Evolutionary conservation across 2,329 filamentous ascomycete species (phyloP).

Genomic region (Aspergillus tamarii): DNA sequence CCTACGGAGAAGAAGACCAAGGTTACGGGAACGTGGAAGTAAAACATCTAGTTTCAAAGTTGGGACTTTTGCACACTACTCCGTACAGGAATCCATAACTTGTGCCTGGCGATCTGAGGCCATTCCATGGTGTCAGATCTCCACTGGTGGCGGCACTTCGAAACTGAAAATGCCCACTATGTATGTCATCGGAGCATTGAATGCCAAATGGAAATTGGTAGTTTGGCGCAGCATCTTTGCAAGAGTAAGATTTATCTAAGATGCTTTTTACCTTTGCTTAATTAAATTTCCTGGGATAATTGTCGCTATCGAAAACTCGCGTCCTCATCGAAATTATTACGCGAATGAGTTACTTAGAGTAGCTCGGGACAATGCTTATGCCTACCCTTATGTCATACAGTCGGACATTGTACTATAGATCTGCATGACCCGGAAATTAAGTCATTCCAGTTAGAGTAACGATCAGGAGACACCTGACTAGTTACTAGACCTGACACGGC

Average conservation of each 20-base stretch:
- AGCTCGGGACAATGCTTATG: not conserved
- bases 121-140: slow-evolving; percentile 2
- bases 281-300: not conserved
- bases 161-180: slow-evolving; percentile 3
- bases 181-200: not conserved
- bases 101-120: slow-evolving; percentile 12
- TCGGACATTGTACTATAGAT: slow-evolving; percentile 5
- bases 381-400: not conserved
- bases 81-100: slow-evolving; percentile 3
- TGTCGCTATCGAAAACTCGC: not conserved
- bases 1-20: not conserved
- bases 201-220: not conserved
- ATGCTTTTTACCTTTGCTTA: not conserved
- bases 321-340: not conserved
- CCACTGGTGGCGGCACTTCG: slow-evolving; percentile 10
- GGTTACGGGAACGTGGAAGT: not conserved
- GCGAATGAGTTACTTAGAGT: not conserved
- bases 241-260: not conserved
- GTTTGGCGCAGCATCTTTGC: not conserved
- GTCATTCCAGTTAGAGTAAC: slow-evolving; percentile 1
- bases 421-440: slow-evolving; percentile 18
- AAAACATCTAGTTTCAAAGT: not conserved
- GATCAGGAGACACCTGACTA: slow-evolving; percentile 1
- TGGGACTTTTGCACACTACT: not conserved
- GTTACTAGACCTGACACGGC: not conserved